These are phyloP conservation scores for Mucor lusitanicus DNA, from an alignment of 371 early-diverging fungal genomes.

Conservation along the genomic window DNA sequence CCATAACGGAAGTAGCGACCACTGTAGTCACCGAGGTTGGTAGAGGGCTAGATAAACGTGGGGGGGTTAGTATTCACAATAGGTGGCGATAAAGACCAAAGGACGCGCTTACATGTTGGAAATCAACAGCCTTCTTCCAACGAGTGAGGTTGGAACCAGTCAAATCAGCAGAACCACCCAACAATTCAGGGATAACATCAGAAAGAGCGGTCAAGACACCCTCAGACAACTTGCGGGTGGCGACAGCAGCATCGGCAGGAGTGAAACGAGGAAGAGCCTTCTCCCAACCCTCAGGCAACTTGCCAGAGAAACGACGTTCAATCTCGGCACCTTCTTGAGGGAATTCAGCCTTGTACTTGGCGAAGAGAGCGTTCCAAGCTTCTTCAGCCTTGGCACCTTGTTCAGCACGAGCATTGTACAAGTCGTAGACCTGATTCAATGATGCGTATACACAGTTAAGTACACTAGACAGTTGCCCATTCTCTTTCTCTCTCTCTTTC, in stretches of 20 bases:
- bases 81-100: neutral
- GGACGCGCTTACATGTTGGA: slow-evolving; percentile 68
- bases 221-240: slow-evolving; percentile 92
- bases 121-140: slow-evolving; percentile 94
- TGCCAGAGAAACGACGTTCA: slow-evolving; percentile 71
- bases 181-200: slow-evolving; percentile 78
- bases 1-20: slow-evolving; percentile 97
- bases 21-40: slow-evolving; percentile 74
- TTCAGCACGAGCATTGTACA: slow-evolving; percentile 63
- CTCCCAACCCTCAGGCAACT: slow-evolving; percentile 80
- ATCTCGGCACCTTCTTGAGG: slow-evolving; percentile 77
- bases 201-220: slow-evolving; percentile 83
- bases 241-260: slow-evolving; percentile 79
- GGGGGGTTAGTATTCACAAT: neutral
- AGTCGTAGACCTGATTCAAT: slow-evolving; percentile 54
- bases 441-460: neutral
- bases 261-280: slow-evolving; percentile 77
- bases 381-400: slow-evolving; percentile 64
- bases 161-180: slow-evolving; percentile 99
- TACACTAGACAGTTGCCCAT: neutral
- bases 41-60: slow-evolving; percentile 37
- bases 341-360: slow-evolving; percentile 62
- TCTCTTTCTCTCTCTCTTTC: neutral
- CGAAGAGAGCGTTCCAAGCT: slow-evolving; percentile 78
- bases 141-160: slow-evolving; percentile 97